Evolutionary conservation across 148 eudicot species (phyloP), one percentile per base, ranked within the genome.

Genomic region (Linanthus parryae): DNA sequence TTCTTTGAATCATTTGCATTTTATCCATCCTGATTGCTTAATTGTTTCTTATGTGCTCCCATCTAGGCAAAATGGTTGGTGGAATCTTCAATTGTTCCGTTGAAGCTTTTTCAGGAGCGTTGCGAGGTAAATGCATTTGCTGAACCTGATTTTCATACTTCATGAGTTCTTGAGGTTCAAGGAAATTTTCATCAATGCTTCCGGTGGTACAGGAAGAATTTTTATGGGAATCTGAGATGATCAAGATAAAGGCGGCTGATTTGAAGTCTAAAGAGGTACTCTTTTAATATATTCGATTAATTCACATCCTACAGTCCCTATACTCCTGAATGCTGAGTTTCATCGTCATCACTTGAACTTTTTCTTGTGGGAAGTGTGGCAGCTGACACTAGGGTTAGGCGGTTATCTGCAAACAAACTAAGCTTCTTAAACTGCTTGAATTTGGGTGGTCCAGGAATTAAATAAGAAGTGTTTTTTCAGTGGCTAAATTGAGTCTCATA

Each of bases 201-300:
- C 15, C 16, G 39, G 48, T 47, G 21, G 22, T 61, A 12, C 27
- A 94, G 99, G 99, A 94, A 76, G 99, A 94, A 49, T 94, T 94
- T 69, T 76, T 94, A 46, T 84, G 88, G 95, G 95, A 94, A 69
- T 71, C 82, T 63, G 99, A 88, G 63, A 80, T 94, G 99, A 77
- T 88, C 54, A 88, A 94, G 80, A 84, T 88, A 62, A 88, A 79
- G 78, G 96, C 96, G 46, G 96, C 87, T 62, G 99, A 94, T 62
- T 77, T 94, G 38, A 94, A 94, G 76, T 88, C 99, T 47, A 94
- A 94, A 69, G 99, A 94, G 99, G 99, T 94, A 61, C 34, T 15
- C 35, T 13, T 35, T 13, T 38, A 13, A 20, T 31, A 57, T 24
- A n/a, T n/a, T n/a, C n/a, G n/a, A n/a, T n/a, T n/a, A n/a, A n/a